These are phyloP conservation scores for Emiliania huxleyi DNA, from an alignment of 78 protist genomes.

Conservation along the genomic window DNA sequence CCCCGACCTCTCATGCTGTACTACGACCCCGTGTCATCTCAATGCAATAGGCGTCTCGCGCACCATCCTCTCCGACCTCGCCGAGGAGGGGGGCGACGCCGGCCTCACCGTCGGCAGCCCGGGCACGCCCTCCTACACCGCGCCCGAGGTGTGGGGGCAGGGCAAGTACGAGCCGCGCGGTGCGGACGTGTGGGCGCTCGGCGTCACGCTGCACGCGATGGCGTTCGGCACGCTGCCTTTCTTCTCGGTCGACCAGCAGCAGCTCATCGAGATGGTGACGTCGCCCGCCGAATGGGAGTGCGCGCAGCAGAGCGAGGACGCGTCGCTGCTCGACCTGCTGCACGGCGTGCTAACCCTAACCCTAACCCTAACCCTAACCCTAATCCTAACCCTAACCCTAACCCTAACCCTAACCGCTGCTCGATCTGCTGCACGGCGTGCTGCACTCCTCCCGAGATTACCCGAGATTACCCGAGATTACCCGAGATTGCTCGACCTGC, in stretches of 20 bases:
- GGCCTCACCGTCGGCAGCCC: neutral
- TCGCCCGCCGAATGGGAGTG: neutral
- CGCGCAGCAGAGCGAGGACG: neutral
- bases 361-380: neutral
- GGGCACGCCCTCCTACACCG: conserved; percentile 13
- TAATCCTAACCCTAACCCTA: no score
- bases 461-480: no score
- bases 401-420: no score
- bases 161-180: neutral
- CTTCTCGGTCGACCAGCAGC: neutral
- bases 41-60: neutral
- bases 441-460: no score
- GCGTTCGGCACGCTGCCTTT: neutral
- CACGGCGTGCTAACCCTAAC: neutral
- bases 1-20: no score
- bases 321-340: neutral
- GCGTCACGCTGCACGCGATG: conserved; percentile 4
- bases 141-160: conserved; percentile 23
- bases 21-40: no score
- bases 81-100: neutral
- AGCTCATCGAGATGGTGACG: neutral
- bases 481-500: no score
- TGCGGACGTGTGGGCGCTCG: conserved; percentile 16
- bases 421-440: no score
- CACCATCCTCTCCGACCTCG: neutral